A percentile compares a stretch with the other conserved stretches of the same genome.
phyloP scores from a whole-genome alignment of 176 grass and related monocot species.

The Zizania latifolia region DNA sequence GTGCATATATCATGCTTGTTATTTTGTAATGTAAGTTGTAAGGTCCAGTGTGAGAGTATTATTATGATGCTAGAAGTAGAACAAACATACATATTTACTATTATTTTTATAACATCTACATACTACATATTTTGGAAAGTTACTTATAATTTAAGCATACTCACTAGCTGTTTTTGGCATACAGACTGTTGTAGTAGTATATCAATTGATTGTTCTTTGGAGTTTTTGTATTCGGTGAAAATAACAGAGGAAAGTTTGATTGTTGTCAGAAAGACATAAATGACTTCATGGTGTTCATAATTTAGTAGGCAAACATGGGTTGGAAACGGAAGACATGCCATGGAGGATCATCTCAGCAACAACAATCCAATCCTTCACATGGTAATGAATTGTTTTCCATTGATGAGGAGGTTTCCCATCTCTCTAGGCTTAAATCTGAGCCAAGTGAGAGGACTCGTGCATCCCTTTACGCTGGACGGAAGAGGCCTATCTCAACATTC shows the following conservation, averaged over 20 bases:
- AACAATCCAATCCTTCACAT: neutral
- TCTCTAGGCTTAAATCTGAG: conserved; percentile 55
- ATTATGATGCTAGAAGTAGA: neutral
- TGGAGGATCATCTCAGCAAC: conserved; percentile 38
- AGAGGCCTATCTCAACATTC: conserved; percentile 43
- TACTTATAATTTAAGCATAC: neutral
- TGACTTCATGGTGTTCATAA: neutral
- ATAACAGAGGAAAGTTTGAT: neutral
- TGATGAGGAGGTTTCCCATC: conserved; percentile 56
- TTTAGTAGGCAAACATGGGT: conserved; percentile 26
- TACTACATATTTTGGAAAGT: neutral
- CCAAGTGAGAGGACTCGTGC: conserved; percentile 31
- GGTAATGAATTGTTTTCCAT: conserved; percentile 39
- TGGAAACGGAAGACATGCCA: conserved; percentile 20
- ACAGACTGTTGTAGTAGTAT: neutral
- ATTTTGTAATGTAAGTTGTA: neutral
- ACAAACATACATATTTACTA: neutral
- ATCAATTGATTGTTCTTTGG: conserved; percentile 9
- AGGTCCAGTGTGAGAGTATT: neutral
- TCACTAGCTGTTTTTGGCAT: neutral
- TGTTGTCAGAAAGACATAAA: neutral
- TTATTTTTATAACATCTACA: neutral
- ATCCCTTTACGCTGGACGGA: conserved; percentile 17
- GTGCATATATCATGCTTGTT: neutral
- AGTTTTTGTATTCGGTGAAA: neutral